Evolutionary conservation across 2,329 filamentous ascomycete species (phyloP), one percentile per base, ranked within the genome.

Genomic region (Venturia asperata): DNA sequence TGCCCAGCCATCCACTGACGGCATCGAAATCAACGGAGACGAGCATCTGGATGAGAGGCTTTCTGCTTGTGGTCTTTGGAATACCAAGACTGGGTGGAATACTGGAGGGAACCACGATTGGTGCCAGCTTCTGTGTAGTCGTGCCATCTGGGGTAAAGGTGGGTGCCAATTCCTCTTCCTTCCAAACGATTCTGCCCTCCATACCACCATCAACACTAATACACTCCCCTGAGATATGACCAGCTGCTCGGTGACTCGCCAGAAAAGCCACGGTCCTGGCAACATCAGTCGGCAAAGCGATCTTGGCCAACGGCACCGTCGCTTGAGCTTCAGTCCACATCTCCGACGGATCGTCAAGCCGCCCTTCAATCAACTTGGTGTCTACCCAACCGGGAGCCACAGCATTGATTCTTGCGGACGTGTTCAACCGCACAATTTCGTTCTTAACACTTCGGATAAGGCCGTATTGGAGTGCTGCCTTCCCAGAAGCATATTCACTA

Each of bases 1-100:
- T 86, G 19, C 84, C 84, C 3, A 86, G 76, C 77, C 82, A 86
- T 62, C 83, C 83, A 0, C 82, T 83, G 1, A 86, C 79, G 15
- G 83, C 84, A 67, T 86, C 84, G 65, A 85, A 82, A 70, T 85
- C 83, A 6, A 80, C 72, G 1, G 77, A 78, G 19, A 77, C 68
- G 42, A 76, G 71, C 42, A 79, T 71, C 61, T 77, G 77, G 69
- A 79, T 58, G 9, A 58, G 52, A 58, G 52, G 52, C 19, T 21
- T 58, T 27, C n/a, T 58, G 5, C 13, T 4, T 37, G n/a, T 37
- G 17, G 15, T 58, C 1, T 15, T 34, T 19, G 52, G 10, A 15
- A n/a, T 1, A 37, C 27, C 27, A 21, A 58, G 5, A 34, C 27
- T n/a, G 19, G 4, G n/a, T 19, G 52, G 52, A n/a, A 58, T 37